Evolutionary conservation across 1,284 basidiomycete genomes (phyloP).

Genomic region (Xerocomus nothofagi): DNA sequence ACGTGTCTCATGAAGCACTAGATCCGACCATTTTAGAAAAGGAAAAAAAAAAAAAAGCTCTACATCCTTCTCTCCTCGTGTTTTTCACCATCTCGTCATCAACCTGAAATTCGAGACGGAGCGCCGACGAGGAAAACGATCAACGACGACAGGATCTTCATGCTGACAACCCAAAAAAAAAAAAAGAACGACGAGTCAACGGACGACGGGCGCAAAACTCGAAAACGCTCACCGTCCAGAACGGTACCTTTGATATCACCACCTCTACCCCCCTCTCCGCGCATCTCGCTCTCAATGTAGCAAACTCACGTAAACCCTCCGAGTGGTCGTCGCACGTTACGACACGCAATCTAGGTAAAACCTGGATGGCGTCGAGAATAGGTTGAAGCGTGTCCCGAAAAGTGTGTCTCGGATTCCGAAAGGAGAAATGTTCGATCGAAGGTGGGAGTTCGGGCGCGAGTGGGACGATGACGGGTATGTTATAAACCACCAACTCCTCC

Average conservation of each 20-base stretch:
- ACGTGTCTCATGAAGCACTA: too few species aligned
- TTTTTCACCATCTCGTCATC: too few species aligned
- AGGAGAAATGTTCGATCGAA: slow-evolving; percentile 42
- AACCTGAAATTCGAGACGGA: slow-evolving; percentile 43
- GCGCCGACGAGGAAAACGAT: slow-evolving; percentile 41
- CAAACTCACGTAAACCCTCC: slow-evolving; percentile 26
- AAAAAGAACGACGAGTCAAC: background rate
- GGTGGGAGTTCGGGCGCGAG: slow-evolving; percentile 36
- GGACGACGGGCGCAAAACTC: too few species aligned
- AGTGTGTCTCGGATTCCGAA: slow-evolving; percentile 35
- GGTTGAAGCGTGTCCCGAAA: slow-evolving; percentile 28
- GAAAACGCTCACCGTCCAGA: slow-evolving; percentile 40
- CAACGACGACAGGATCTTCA: slow-evolving; percentile 42
- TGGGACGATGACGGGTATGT: slow-evolving; percentile 37
- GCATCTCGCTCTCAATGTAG: slow-evolving; percentile 33
- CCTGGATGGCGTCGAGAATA: slow-evolving; percentile 37
- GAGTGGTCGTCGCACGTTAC: slow-evolving; percentile 39
- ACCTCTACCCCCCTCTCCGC: slow-evolving; percentile 33
- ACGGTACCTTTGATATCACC: slow-evolving; percentile 29
- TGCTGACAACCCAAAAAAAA: too few species aligned
- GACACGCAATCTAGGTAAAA: slow-evolving; percentile 38
- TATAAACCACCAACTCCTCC: slow-evolving; percentile 43
- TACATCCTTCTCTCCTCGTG: too few species aligned
- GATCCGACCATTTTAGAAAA: too few species aligned
- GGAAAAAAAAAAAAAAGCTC: too few species aligned